A percentile compares a stretch with the other conserved stretches of the same genome.
Evolutionary conservation across 2,329 filamentous ascomycete genomes (phyloP).

Genomic region (Ascochyta rabiei): DNA sequence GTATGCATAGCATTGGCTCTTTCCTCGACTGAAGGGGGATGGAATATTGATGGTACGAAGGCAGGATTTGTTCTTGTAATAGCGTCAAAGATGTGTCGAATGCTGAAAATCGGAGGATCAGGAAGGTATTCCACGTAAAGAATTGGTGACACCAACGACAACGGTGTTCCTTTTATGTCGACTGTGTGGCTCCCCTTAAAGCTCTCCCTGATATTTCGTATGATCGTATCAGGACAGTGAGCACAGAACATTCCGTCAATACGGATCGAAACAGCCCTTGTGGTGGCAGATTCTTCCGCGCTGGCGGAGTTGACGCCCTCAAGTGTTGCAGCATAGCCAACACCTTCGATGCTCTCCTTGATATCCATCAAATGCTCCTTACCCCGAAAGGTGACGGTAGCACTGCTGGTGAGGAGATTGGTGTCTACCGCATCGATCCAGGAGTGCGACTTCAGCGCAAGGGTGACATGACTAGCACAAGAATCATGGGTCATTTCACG

Average conservation of each 20-base stretch:
- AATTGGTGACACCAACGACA: conserved; percentile 65
- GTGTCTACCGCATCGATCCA: conserved; percentile 58
- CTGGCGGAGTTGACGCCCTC: conserved; percentile 35
- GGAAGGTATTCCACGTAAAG: conserved; percentile 75
- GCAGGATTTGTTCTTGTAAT: conserved; percentile 70
- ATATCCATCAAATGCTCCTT: conserved; percentile 54
- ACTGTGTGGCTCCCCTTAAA: conserved; percentile 54
- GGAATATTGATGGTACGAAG: conserved; percentile 73
- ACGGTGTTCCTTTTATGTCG: conserved; percentile 61
- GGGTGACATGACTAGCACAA: conserved; percentile 58
- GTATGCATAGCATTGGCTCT: conserved; percentile 74
- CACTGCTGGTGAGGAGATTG: conserved; percentile 59
- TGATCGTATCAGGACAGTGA: conserved; percentile 58
- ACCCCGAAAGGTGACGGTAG: conserved; percentile 56
- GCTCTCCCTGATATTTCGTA: conserved; percentile 57
- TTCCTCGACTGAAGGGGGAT: conserved; percentile 83
- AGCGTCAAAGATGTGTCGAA: conserved; percentile 72
- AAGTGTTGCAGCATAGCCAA: conserved; percentile 50
- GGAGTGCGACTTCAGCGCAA: conserved; percentile 52
- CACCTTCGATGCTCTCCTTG: conserved; percentile 57
- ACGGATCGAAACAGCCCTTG: conserved; percentile 44
- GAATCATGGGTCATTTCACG: conserved; percentile 65
- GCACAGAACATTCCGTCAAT: conserved; percentile 55
- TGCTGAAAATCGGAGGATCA: conserved; percentile 70
- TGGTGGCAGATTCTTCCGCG: conserved; percentile 22